These are phyloP conservation scores for Anastatica hierochuntica DNA, from an alignment of 345 rosid species.

Conservation along the genomic window DNA sequence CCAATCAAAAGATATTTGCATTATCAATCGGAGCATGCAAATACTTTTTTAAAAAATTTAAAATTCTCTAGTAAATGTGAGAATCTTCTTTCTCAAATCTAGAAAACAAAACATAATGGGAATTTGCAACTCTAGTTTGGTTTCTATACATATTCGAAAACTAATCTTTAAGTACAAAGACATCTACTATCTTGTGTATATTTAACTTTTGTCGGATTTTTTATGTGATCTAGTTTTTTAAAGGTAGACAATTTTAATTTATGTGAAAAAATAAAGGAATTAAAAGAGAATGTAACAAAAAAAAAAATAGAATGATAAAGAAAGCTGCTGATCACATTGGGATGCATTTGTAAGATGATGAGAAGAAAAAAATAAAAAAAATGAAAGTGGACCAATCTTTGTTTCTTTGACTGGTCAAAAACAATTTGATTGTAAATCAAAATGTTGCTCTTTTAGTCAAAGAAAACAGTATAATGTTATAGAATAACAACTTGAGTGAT, in stretches of 20 bases:
- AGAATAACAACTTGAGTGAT: conserved; percentile 20
- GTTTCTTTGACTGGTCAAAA: conserved; percentile 24
- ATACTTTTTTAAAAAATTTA: too few species aligned
- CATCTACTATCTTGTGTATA: neutral
- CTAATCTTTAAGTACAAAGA: conserved; percentile 4
- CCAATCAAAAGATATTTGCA: too few species aligned
- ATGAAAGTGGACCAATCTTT: conserved; percentile 15
- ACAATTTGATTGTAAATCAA: conserved; percentile 14
- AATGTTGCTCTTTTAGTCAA: conserved; percentile 22
- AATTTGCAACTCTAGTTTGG: too few species aligned
- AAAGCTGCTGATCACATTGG: conserved; percentile 21
- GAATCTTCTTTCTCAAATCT: too few species aligned
- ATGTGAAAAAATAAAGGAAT: neutral
- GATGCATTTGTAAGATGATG: conserved; percentile 19
- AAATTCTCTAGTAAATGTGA: neutral
- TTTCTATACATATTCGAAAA: too few species aligned
- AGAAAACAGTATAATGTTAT: conserved; percentile 20
- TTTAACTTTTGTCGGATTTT: conserved; percentile 9
- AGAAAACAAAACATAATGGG: too few species aligned
- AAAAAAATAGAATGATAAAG: conserved; percentile 4
- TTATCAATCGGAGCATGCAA: too few species aligned
- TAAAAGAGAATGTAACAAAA: too few species aligned
- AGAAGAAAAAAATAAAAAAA: conserved; percentile 4
- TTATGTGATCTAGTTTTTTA: neutral
- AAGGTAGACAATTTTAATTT: neutral